Conservation (phyloP, 805 yeast species). For the Ogataea trehalophila region DNA sequence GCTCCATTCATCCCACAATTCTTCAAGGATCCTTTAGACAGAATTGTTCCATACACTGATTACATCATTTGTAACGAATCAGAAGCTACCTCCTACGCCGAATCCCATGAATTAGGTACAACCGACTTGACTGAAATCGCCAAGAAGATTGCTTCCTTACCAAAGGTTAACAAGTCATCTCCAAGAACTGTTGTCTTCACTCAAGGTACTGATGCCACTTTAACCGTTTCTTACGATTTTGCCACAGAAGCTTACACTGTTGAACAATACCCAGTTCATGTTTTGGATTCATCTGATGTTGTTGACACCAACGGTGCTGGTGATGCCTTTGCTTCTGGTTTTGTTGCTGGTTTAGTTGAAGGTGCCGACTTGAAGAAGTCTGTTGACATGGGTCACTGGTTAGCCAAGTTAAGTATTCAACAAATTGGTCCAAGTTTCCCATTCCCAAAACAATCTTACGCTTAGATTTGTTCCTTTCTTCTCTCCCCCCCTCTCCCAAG, state of each 20-base stretch:
- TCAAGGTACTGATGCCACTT: slow-evolving; percentile 90
- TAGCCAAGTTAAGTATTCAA: slow-evolving; percentile 88
- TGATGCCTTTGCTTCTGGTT: slow-evolving; percentile 97
- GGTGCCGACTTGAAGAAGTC: slow-evolving; percentile 56
- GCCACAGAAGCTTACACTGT: slow-evolving; percentile 41
- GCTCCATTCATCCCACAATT: slow-evolving; percentile 97
- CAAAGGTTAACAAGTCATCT: slow-evolving; percentile 63
- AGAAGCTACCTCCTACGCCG: slow-evolving; percentile 93
- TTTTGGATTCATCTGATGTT: slow-evolving; percentile 60
- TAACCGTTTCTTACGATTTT: slow-evolving; percentile 59
- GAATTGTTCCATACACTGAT: slow-evolving; percentile 81
- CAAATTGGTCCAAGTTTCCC: slow-evolving; percentile 95
- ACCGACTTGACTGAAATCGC: slow-evolving; percentile 74
- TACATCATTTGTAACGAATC: slow-evolving; percentile 92
- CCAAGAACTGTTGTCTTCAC: slow-evolving; percentile 90
- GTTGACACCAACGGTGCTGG: slow-evolving; percentile 99
- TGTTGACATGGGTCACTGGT: slow-evolving; percentile 92
- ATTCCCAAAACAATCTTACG: slow-evolving; percentile 57
- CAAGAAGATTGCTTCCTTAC: slow-evolving; percentile 69
- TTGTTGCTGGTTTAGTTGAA: slow-evolving; percentile 80
- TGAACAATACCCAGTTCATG: slow-evolving; percentile 61
- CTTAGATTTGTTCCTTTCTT: background rate
- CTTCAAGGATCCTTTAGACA: slow-evolving; percentile 86
- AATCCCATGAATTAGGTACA: slow-evolving; percentile 64
- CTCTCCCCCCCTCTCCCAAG: background rate